Evolutionary conservation across 2,329 filamentous ascomycete genomes (phyloP).

Genomic region (Scleromitrula shiraiana): DNA sequence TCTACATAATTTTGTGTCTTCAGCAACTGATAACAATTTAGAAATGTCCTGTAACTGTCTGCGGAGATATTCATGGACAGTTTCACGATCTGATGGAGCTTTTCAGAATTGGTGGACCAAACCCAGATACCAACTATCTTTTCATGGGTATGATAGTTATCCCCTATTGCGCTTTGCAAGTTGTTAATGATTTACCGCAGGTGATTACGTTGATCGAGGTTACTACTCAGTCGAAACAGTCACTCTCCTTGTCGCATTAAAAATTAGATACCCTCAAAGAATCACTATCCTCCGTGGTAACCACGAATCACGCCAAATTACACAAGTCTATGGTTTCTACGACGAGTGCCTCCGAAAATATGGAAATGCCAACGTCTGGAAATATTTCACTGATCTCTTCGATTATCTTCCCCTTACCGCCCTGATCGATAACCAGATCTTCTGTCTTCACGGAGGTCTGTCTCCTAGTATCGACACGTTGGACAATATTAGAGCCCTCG

Average conservation of each 20-base stretch:
- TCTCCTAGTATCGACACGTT: slow-evolving; percentile 94
- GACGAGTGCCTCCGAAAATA: slow-evolving; percentile 99
- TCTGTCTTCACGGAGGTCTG: slow-evolving; percentile 94
- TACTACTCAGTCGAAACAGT: slow-evolving; percentile 99
- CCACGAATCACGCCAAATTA: slow-evolving; percentile 98
- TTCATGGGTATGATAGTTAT: slow-evolving; percentile 73
- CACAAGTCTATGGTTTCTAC: slow-evolving; percentile 98
- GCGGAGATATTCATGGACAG: slow-evolving; percentile 97
- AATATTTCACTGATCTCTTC: slow-evolving; percentile 97
- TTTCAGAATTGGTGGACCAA: slow-evolving; percentile 97
- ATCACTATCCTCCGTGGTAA: slow-evolving; percentile 98
- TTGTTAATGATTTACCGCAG: slow-evolving; percentile 37
- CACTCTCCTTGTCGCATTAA: slow-evolving; percentile 89
- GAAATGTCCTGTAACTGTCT: slow-evolving; percentile 99
- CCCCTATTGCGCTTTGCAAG: neutral
- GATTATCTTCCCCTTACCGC: slow-evolving; percentile 96
- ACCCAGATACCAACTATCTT: slow-evolving; percentile 97
- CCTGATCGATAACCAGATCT: slow-evolving; percentile 98
- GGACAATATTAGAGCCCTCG: slow-evolving; percentile 89
- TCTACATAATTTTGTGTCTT: slow-evolving; percentile 27
- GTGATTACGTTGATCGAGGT: slow-evolving; percentile 96
- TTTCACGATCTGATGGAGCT: slow-evolving; percentile 99
- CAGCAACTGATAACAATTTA: slow-evolving; percentile 32
- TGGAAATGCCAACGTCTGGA: slow-evolving; percentile 98
- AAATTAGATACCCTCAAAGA: slow-evolving; percentile 94